These are phyloP conservation scores for Theobroma grandiflorum DNA, from an alignment of 441 rosid genomes.

Conservation along the genomic window DNA sequence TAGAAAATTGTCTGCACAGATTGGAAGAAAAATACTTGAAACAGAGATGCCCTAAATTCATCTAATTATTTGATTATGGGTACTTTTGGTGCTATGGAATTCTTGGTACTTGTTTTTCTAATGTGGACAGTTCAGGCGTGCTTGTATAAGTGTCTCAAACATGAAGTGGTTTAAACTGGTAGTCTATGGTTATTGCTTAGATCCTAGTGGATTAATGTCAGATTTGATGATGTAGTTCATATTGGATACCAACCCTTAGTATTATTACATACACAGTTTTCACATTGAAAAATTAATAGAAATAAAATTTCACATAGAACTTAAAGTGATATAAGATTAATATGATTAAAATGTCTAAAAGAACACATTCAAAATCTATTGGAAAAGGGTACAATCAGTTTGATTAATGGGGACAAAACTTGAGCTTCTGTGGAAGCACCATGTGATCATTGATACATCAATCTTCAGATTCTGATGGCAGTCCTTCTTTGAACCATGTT, in stretches of 20 bases:
- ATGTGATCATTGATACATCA: conserved; percentile 25
- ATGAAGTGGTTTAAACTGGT: background rate
- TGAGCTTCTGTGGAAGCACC: conserved; percentile 31
- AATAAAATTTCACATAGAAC: background rate
- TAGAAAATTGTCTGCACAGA: background rate
- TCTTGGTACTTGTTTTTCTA: background rate
- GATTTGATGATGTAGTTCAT: background rate
- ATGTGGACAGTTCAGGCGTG: background rate
- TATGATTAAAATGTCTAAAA: background rate
- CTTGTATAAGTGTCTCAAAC: background rate
- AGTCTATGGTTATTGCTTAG: background rate
- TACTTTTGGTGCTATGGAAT: background rate
- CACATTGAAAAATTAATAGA: background rate
- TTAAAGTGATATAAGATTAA: background rate
- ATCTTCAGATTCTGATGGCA: conserved; percentile 68
- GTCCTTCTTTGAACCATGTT: conserved; percentile 81
- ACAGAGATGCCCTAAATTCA: background rate
- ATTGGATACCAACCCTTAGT: background rate
- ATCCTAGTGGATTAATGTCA: background rate
- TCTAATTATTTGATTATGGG: background rate
- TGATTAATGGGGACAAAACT: conserved; percentile 31
- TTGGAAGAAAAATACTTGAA: background rate
- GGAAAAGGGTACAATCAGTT: background rate
- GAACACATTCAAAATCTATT: background rate
- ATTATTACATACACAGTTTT: background rate